Conservation (phyloP, 495 filamentous ascomycete genomes). For the Hapsidospora chrysogenum region DNA sequence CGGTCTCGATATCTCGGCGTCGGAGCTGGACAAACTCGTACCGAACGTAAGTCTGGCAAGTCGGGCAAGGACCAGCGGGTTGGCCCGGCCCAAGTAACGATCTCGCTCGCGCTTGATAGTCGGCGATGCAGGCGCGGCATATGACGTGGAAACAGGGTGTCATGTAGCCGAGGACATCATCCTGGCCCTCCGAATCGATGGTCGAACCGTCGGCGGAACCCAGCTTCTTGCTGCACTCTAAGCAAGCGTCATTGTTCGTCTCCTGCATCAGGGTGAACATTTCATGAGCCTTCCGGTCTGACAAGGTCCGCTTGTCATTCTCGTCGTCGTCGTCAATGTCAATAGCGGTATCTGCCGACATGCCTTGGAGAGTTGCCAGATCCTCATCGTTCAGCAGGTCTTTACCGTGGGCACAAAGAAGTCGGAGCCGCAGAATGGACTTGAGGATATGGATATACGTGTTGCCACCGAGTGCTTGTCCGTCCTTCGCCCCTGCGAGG, state of each 20-base stretch:
- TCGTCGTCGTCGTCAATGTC: conserved; percentile 63
- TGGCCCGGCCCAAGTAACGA: conserved; percentile 11
- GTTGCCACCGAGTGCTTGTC: conserved; percentile 66
- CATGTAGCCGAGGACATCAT: conserved; percentile 56
- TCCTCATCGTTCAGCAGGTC: conserved; percentile 76
- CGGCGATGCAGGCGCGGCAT: conserved; percentile 54
- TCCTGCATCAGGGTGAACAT: conserved; percentile 70
- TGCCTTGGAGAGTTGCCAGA: conserved; percentile 56
- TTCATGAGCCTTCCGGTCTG: conserved; percentile 57
- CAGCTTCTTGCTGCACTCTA: conserved; percentile 48
- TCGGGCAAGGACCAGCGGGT: conserved; percentile 32
- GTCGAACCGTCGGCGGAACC: conserved; percentile 31
- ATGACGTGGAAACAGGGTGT: conserved; percentile 71
- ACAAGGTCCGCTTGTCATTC: conserved; percentile 32
- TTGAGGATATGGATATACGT: conserved; percentile 80
- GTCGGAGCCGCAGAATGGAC: conserved; percentile 75
- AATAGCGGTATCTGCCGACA: conserved; percentile 68
- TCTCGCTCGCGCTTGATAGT: too few species aligned
- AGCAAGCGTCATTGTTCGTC: conserved; percentile 52
- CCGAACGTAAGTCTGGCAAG: conserved; percentile 45
- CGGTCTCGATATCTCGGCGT: conserved; percentile 41
- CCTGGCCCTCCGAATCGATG: conserved; percentile 35
- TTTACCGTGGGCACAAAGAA: conserved; percentile 80
- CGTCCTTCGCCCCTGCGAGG: conserved; percentile 33
- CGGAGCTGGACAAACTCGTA: conserved; percentile 48